Percentiles rank a stretch among this genome's conserved stretches.
These are phyloP conservation scores for Penicillium sp. DNA, from an alignment of 2,329 filamentous ascomycete genomes.

Conservation along the genomic window DNA sequence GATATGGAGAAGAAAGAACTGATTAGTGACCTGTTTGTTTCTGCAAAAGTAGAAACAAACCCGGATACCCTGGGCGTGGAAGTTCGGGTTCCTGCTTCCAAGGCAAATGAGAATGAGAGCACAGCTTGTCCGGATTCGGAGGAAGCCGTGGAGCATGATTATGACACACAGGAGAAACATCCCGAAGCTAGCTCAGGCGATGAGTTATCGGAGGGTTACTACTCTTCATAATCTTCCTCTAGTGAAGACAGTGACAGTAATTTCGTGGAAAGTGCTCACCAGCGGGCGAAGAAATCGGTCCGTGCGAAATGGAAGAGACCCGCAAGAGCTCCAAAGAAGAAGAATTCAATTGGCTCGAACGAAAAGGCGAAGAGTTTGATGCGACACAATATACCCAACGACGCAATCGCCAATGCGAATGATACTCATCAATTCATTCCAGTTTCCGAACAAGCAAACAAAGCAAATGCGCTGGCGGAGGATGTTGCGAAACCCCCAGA, in stretches of 20 bases:
- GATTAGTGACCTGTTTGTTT: too few relatives aligned
- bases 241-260: background rate
- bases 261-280: background rate
- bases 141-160: background rate
- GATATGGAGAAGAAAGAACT: too few relatives aligned
- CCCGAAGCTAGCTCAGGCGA: background rate
- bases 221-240: background rate
- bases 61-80: background rate
- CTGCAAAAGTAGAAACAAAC: background rate
- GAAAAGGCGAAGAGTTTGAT: background rate
- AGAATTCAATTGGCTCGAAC: too few relatives aligned
- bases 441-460: conserved; percentile 23
- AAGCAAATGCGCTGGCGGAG: conserved; percentile 33
- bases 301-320: background rate
- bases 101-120: background rate
- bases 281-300: too few relatives aligned
- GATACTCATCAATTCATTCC: conserved; percentile 24
- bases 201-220: background rate
- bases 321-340: background rate
- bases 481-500: conserved; percentile 33
- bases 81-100: background rate
- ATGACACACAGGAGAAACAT: background rate
- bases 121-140: background rate
- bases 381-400: conserved; percentile 1
- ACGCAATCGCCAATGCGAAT: conserved; percentile 31